A percentile compares a stretch with the other conserved stretches of the same genome.
Evolutionary conservation across 1,284 basidiomycete genomes (phyloP).

Genomic region (Boletus coffeatus): DNA sequence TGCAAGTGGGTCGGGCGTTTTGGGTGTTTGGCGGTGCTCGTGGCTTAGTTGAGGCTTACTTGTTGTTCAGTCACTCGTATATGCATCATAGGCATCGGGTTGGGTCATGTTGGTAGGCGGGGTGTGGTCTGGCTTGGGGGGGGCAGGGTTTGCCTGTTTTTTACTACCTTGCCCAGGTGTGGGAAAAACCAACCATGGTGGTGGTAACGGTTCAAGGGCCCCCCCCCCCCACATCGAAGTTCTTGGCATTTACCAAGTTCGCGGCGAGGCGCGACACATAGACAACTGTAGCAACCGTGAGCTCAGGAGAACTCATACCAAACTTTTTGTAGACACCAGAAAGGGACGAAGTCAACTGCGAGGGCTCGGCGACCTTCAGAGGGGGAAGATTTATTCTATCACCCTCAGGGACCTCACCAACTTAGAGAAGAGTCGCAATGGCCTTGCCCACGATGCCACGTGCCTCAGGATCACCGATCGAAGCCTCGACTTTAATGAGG

Average conservation of each 20-base stretch:
- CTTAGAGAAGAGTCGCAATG: constrained; percentile 89
- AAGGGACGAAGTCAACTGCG: constrained; percentile 62
- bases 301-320: constrained; percentile 52
- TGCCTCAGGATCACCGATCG: constrained; percentile 94
- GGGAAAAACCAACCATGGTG: too few species aligned
- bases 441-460: constrained; percentile 86
- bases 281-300: constrained; percentile 55
- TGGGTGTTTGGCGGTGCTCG: too few species aligned
- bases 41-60: too few species aligned
- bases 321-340: constrained; percentile 81
- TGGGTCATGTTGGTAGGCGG: too few species aligned
- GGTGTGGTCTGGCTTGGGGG: too few species aligned
- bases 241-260: constrained; percentile 84
- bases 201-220: too few species aligned
- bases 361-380: constrained; percentile 68
- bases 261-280: constrained; percentile 81
- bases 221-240: constrained; percentile 63
- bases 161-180: too few species aligned
- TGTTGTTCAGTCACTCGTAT: too few species aligned
- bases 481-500: constrained; percentile 88
- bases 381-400: constrained; percentile 90
- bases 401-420: constrained; percentile 78
- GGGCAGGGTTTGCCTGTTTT: too few species aligned
- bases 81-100: too few species aligned
- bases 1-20: too few species aligned